Conservation (phyloP, 441 rosid species). For the California macrophylla region DNA sequence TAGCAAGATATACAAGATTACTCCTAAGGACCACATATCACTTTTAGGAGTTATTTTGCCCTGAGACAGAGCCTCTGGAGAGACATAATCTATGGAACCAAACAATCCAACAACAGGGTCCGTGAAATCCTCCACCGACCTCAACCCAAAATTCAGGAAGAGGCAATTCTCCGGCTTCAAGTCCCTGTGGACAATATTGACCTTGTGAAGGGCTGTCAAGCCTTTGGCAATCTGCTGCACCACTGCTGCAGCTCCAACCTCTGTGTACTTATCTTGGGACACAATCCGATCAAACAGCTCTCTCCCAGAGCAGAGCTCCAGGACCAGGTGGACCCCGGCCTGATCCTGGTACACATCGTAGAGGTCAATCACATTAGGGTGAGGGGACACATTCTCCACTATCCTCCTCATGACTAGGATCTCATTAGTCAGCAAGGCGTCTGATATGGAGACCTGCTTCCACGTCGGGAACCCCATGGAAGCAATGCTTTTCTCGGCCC, state of each 20-base stretch:
- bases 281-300: constrained; percentile 59
- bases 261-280: constrained; percentile 35
- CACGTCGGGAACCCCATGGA: constrained; percentile 29
- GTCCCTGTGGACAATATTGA: constrained; percentile 57
- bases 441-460: constrained; percentile 50
- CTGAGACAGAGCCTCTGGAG: constrained; percentile 63
- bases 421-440: constrained; percentile 58
- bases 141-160: constrained; percentile 53
- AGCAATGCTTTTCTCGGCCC: constrained; percentile 15
- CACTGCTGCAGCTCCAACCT: constrained; percentile 47
- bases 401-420: constrained; percentile 59
- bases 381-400: constrained; percentile 59
- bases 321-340: constrained; percentile 50
- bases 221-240: constrained; percentile 56
- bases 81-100: constrained; percentile 64
- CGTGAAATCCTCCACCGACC: constrained; percentile 61
- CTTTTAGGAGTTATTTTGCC: constrained; percentile 44
- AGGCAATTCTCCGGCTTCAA: constrained; percentile 68
- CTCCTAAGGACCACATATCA: constrained; percentile 71
- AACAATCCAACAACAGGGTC: constrained; percentile 70
- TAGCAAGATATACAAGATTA: constrained; percentile 53
- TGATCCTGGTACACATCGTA: constrained; percentile 60
- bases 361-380: constrained; percentile 55
- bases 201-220: constrained; percentile 41
- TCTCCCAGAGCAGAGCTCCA: constrained; percentile 62